These are phyloP conservation scores for Lasiodiplodia gonubiensis DNA, from an alignment of 2,329 filamentous ascomycete species.

Conservation along the genomic window DNA sequence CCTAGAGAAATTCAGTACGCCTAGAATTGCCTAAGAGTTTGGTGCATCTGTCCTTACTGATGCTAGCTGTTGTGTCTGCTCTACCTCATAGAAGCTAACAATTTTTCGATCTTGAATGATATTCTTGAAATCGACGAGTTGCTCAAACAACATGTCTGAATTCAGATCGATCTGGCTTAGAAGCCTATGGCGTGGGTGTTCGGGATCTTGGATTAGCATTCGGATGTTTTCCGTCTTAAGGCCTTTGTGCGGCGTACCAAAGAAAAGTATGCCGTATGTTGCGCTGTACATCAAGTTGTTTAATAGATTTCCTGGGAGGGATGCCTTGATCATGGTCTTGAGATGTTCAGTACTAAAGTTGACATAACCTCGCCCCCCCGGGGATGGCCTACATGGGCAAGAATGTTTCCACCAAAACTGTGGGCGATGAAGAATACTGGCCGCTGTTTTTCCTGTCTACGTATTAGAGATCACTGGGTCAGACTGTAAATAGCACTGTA, in stretches of 20 bases:
- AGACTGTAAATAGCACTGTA: not conserved
- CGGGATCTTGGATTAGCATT: not conserved
- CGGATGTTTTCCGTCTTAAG: not conserved
- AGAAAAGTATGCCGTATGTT: not conserved
- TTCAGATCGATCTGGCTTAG: not conserved
- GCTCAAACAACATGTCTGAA: constrained; percentile 29
- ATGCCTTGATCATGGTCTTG: not conserved
- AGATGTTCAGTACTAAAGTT: not conserved
- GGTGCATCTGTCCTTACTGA: constrained; percentile 28
- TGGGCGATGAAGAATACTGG: not conserved
- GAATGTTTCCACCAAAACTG: not conserved
- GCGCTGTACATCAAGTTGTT: not conserved
- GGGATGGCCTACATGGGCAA: not conserved
- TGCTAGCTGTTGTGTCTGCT: constrained; percentile 34
- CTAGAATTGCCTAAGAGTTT: too few species aligned
- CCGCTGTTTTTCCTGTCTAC: not conserved
- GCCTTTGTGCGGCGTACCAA: not conserved
- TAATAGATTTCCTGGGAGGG: not conserved
- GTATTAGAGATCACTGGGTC: too few species aligned
- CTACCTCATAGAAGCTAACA: constrained; percentile 40
- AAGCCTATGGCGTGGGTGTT: not conserved
- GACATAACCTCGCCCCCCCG: too few species aligned
- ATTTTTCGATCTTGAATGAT: constrained; percentile 38
- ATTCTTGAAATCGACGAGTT: constrained; percentile 38
- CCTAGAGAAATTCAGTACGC: not conserved